These are phyloP conservation scores for Hemileccinum rubropunctum DNA, from an alignment of 768 basidiomycete genomes.

Conservation along the genomic window DNA sequence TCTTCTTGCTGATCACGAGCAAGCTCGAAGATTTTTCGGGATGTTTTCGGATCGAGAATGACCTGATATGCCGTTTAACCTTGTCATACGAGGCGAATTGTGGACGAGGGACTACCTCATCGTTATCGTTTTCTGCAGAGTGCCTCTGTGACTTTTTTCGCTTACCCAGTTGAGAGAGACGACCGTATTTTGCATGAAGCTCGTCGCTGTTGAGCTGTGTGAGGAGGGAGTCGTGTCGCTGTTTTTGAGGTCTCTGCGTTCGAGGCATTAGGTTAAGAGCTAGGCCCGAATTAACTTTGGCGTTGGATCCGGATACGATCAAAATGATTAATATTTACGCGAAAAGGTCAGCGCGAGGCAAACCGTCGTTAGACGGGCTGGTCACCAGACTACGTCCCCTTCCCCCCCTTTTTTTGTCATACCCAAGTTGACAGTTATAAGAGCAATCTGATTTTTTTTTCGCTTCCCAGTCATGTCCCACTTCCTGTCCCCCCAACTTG, in stretches of 20 bases:
- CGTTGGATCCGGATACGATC: too few species aligned
- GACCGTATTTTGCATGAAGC: conserved; percentile 72
- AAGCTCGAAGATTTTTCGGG: conserved; percentile 85
- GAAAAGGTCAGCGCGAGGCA: too few species aligned
- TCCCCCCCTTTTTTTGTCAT: too few species aligned
- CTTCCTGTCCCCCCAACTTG: conserved; percentile 18
- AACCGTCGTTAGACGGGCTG: too few species aligned
- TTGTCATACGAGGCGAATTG: not conserved
- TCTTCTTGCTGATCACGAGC: conserved; percentile 94
- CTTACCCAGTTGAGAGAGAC: conserved; percentile 70
- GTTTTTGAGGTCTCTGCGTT: conserved; percentile 50
- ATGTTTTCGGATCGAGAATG: conserved; percentile 77
- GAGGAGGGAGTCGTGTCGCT: conserved; percentile 84
- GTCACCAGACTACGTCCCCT: too few species aligned
- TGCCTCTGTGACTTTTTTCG: conserved; percentile 59
- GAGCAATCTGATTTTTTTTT: not conserved
- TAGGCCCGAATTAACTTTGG: too few species aligned
- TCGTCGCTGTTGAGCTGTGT: conserved; percentile 83
- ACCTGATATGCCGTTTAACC: conserved; percentile 39
- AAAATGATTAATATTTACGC: too few species aligned
- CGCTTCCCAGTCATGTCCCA: conserved; percentile 18
- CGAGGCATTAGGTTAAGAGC: conserved; percentile 54
- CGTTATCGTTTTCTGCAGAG: conserved; percentile 48
- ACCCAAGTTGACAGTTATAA: not conserved
- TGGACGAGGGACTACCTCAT: conserved; percentile 45